phyloP scores from a whole-genome alignment of 495 filamentous ascomycete species.

The Penicillium canariense region DNA sequence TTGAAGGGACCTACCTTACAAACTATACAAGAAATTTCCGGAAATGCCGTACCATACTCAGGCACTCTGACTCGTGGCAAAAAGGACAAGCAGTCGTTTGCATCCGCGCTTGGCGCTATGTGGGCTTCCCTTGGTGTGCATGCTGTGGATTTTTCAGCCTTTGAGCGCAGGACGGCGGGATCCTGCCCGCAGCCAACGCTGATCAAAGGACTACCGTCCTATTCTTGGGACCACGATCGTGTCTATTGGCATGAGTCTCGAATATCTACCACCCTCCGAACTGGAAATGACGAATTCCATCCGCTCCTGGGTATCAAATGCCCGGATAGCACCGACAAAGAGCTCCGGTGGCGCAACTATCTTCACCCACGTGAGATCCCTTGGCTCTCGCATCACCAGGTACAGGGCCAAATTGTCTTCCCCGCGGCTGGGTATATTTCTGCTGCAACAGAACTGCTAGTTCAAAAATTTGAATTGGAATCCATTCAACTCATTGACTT shows the following conservation, averaged over 20 bases:
- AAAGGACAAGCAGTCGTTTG: slow-evolving; percentile 40
- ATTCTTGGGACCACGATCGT: slow-evolving; percentile 50
- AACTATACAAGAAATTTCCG: slow-evolving; percentile 31
- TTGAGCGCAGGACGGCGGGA: background rate
- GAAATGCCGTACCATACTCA: slow-evolving; percentile 33
- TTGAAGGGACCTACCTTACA: slow-evolving; percentile 47
- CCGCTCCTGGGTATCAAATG: slow-evolving; percentile 30
- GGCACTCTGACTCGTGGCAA: slow-evolving; percentile 37
- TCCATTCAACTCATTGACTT: slow-evolving; percentile 32
- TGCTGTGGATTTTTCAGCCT: slow-evolving; percentile 15
- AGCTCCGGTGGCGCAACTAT: slow-evolving; percentile 38
- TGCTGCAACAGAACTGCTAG: slow-evolving; percentile 54
- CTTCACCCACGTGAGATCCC: slow-evolving; percentile 33
- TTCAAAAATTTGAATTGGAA: slow-evolving; percentile 13
- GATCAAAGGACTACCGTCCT: slow-evolving; percentile 44
- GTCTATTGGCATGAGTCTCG: slow-evolving; percentile 52
- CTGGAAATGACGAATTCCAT: slow-evolving; percentile 17
- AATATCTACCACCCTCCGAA: slow-evolving; percentile 20
- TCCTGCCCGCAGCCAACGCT: background rate
- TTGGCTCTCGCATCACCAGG: slow-evolving; percentile 41
- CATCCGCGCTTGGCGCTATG: slow-evolving; percentile 46
- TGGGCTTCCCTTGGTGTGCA: slow-evolving; percentile 43
- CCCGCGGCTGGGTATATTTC: slow-evolving; percentile 59
- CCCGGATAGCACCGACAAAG: slow-evolving; percentile 17
- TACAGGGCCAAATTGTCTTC: slow-evolving; percentile 49